Conservation (phyloP, 371 early-diverging fungal species). For the Zychaea mexicana region DNA sequence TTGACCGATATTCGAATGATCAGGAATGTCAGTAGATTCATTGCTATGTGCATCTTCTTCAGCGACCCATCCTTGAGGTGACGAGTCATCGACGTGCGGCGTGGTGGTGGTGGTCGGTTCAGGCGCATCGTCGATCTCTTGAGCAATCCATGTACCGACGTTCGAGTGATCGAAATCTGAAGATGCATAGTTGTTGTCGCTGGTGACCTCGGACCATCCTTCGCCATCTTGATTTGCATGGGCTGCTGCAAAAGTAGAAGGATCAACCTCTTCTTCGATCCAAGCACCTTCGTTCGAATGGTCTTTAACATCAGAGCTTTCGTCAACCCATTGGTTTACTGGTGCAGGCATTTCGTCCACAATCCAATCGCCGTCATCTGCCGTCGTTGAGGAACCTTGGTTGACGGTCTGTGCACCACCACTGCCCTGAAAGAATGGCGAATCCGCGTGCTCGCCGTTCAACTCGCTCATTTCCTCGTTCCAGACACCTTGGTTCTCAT, state of each 20-base stretch:
- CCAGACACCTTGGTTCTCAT: conserved; percentile 19
- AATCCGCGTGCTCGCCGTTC: conserved; percentile 8
- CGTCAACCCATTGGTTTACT: conserved; percentile 9
- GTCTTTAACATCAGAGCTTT: conserved; percentile 7
- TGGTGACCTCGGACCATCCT: background rate
- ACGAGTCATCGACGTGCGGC: background rate
- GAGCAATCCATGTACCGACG: background rate
- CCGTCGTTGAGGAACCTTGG: background rate
- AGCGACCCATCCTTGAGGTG: conserved; percentile 1
- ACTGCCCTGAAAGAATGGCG: background rate
- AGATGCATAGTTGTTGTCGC: background rate
- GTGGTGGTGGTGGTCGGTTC: background rate
- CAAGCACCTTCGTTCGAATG: conserved; percentile 22
- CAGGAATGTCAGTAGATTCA: background rate
- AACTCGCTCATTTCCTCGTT: conserved; percentile 14
- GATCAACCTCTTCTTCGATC: conserved; percentile 13
- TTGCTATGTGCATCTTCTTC: background rate
- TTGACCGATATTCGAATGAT: conserved; percentile 9
- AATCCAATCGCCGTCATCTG: conserved; percentile 1
- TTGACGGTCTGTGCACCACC: background rate
- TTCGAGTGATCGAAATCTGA: background rate
- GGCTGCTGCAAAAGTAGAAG: background rate
- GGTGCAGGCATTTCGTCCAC: conserved; percentile 10
- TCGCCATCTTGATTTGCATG: background rate
- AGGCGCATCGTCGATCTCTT: conserved; percentile 11